Base-by-base conservation (phyloP, 2,329 filamentous ascomycete species). In the Colletotrichum ledebouriae region DNA sequence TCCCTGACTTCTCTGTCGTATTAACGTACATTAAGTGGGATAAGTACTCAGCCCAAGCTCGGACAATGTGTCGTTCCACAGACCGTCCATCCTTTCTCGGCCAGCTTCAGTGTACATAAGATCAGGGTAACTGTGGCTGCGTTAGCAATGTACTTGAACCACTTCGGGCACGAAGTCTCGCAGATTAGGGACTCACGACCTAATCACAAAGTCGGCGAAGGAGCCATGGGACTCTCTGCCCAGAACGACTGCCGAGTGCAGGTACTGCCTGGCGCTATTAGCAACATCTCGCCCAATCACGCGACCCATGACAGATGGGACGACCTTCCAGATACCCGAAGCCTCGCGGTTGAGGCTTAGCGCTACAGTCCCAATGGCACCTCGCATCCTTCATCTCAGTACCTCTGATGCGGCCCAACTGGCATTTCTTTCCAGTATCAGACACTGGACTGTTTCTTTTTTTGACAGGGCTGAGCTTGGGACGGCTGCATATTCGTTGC, bases 201-300 rank as follows among this genome's bases (percentile, higher is more conserved):
- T 41, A 42, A 75, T 63, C 11, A 69, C 22, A 69, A 64, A 74
- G 11, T 75, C 72, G 1, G 63, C 68, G 37, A 67, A 73, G 6
- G 69, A 66, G 2, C 74, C 73, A 59, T 76, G 74, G 17, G 67
- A 72, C 22, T 73, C 74, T 58, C 67, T 63, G 3, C 72, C 73
- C 15, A 69, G 59, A 2, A 74, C 71, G 2, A 71, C 42, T 10
- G 59, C 64, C 15, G 74, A 61, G 56, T 75, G 61, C 5, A 75
- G 44, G 33, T 74, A 73, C 39, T 56, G 58, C 63, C 71, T 71
- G 15, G 70, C 68, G n/a, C 69, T 73, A 12, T 72, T 56, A 25
- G 44, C 37, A n/a, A 70, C 13, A 6, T 59, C 55, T n/a, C 72
- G 50, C 4, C 63, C 72, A 12, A 71, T 25, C 15, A 52, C n/a